Conservation (phyloP, 148 eudicot species). For the Rhododendron griersonianum region DNA sequence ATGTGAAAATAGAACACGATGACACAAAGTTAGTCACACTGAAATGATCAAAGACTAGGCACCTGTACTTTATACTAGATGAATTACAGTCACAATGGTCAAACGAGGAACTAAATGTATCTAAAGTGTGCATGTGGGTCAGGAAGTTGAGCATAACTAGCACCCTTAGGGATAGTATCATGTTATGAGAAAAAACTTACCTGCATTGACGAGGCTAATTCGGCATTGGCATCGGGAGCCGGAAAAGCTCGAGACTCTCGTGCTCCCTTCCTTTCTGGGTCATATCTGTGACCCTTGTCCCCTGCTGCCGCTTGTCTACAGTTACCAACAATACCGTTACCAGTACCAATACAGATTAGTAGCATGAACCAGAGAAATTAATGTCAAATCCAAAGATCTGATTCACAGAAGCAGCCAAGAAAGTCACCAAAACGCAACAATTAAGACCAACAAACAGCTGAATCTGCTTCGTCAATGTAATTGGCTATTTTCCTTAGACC, state of each 20-base stretch:
- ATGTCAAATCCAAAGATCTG: neutral
- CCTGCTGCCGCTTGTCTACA: constrained; percentile 75
- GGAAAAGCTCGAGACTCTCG: constrained; percentile 86
- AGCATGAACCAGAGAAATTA: neutral
- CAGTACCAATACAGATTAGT: neutral
- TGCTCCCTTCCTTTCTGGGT: constrained; percentile 54
- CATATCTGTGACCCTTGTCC: constrained; percentile 50
- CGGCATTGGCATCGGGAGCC: constrained; percentile 96
- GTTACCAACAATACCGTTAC: constrained; percentile 5
- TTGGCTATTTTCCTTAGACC: neutral
- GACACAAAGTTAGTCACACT: neutral
- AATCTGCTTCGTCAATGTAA: neutral
- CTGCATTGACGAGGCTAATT: constrained; percentile 77
- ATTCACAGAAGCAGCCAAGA: neutral
- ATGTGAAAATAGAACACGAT: neutral
- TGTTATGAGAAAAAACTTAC: constrained; percentile 22
- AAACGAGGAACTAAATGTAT: neutral
- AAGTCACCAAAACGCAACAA: neutral
- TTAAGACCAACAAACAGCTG: neutral
- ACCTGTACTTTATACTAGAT: neutral
- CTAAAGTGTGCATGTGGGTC: neutral
- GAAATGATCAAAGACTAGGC: neutral
- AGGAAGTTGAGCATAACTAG: neutral
- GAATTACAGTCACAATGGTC: neutral
- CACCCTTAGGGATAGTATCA: neutral